Conservation (phyloP, 805 yeast genomes). For the Myxozyma mucilagina region DNA sequence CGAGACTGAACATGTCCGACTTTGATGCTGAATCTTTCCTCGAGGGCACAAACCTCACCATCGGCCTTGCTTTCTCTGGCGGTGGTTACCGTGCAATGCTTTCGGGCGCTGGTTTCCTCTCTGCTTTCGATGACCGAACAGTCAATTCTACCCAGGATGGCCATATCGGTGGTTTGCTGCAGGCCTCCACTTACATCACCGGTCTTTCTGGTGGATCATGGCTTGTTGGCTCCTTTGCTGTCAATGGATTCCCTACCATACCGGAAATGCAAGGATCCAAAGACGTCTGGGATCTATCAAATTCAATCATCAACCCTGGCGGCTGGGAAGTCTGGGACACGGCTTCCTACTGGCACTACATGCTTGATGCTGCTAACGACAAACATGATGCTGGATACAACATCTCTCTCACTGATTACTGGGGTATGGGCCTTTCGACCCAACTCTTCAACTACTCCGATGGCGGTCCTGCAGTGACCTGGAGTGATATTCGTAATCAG, state of each 20-base stretch:
- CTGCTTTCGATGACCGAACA: slow-evolving; percentile 53
- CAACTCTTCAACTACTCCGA: slow-evolving; percentile 64
- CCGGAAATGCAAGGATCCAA: slow-evolving; percentile 33
- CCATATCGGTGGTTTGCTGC: slow-evolving; percentile 55
- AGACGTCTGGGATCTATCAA: slow-evolving; percentile 39
- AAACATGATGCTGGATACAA: slow-evolving; percentile 67
- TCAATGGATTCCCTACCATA: slow-evolving; percentile 45
- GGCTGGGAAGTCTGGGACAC: slow-evolving; percentile 46
- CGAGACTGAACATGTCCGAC: slow-evolving; percentile 49
- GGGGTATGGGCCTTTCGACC: slow-evolving; percentile 76
- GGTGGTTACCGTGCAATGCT: slow-evolving; percentile 81
- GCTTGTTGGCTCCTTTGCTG: slow-evolving; percentile 55
- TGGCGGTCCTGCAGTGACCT: slow-evolving; percentile 61
- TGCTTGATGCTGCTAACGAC: slow-evolving; percentile 48
- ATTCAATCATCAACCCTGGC: slow-evolving; percentile 35
- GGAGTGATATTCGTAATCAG: slow-evolving; percentile 57
- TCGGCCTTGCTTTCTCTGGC: slow-evolving; percentile 65
- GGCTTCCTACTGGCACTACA: slow-evolving; percentile 49
- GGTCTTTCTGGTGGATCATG: slow-evolving; percentile 77
- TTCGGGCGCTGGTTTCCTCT: slow-evolving; percentile 55
- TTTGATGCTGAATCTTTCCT: slow-evolving; percentile 33
- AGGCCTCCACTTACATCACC: slow-evolving; percentile 55
- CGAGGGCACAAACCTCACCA: slow-evolving; percentile 33
- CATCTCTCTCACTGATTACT: slow-evolving; percentile 69
- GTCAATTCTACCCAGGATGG: slow-evolving; percentile 39